These are phyloP conservation scores for Phascolomyces articulosus DNA, from an alignment of 371 early-diverging fungal genomes.

Conservation along the genomic window DNA sequence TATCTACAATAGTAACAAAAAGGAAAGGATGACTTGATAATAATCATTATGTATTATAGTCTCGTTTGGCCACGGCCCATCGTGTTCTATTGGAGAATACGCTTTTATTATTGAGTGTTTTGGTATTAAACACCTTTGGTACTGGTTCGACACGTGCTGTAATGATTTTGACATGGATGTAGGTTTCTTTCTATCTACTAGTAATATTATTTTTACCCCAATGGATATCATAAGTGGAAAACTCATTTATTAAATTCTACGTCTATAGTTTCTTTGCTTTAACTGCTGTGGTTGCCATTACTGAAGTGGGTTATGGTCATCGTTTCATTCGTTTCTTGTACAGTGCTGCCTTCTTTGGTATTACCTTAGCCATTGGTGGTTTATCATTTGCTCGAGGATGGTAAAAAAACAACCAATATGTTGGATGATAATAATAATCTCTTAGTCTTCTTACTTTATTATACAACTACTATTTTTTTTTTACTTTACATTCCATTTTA, in stretches of 20 bases:
- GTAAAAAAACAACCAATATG: too few relatives aligned
- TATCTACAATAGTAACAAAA: too few relatives aligned
- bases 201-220: too few relatives aligned
- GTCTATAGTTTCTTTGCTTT: constrained; percentile 42
- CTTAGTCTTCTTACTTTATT: too few relatives aligned
- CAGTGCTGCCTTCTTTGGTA: constrained; percentile 34
- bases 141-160: constrained; percentile 47
- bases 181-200: background rate
- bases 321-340: constrained; percentile 45
- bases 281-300: constrained; percentile 35
- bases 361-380: constrained; percentile 44
- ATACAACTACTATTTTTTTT: too few relatives aligned
- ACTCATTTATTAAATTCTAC: too few relatives aligned
- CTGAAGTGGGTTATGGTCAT: constrained; percentile 41
- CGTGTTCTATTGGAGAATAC: constrained; percentile 42
- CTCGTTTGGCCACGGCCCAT: constrained; percentile 28
- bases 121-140: constrained; percentile 49
- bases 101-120: constrained; percentile 35
- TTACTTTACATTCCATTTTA: too few relatives aligned
- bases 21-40: too few relatives aligned
- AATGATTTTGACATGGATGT: constrained; percentile 51
- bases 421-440: background rate
- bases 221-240: too few relatives aligned
- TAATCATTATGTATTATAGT: constrained; percentile 2
- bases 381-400: constrained; percentile 43